Base-by-base conservation (phyloP, 176 grass and related monocot species). In the Oryza punctata region DNA sequence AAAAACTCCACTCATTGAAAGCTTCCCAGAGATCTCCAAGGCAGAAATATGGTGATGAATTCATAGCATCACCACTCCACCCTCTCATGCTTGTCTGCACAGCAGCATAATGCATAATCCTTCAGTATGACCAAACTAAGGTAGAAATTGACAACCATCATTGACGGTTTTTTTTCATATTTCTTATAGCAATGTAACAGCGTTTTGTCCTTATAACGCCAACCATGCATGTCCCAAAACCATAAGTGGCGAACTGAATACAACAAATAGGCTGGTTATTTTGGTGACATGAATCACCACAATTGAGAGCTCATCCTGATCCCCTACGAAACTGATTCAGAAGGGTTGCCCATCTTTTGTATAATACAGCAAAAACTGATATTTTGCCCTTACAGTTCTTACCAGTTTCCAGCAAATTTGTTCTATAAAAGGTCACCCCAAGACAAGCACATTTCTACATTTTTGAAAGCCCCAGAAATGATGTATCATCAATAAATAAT, bases 1-100 rank as follows among this genome's bases (percentile, higher is more conserved):
- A 97, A 33, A 89, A 93, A 68, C 92, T 94, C 95, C 95, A 93
- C 81, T 97, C 95, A 12, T 84, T 94, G 74, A 94, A 97, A 72
- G 90, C 88, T 46, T 97, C 92, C 95, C 92, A 97, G 19, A 94
- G 87, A 83, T 94, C 92, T 78, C 82, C 88, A 46, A 97, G 95
- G 78, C 24, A 73, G 63, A 89, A 94, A 85, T 88, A 91, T 0
- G 82, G 90, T 46, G 69, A 79, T 2, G 76, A 79, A 66, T 72
- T 81, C 67, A 69, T 75, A 69, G 65, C 60, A 60, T 91, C 86
- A 44, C 84, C 83, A 59, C 49, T 84, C 78, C 86, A 86, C 5
- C 90, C 90, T 66, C 91, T 91, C 24, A 40, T 73, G 77, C 54
- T 89, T 13, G 67, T 86, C 92, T 97, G 88, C 21, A 76, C 10